Percentiles rank a stretch among this genome's conserved stretches.
These are phyloP conservation scores for Tetradesmus obliquus DNA, from an alignment of 139 green algal species.

Conservation along the genomic window DNA sequence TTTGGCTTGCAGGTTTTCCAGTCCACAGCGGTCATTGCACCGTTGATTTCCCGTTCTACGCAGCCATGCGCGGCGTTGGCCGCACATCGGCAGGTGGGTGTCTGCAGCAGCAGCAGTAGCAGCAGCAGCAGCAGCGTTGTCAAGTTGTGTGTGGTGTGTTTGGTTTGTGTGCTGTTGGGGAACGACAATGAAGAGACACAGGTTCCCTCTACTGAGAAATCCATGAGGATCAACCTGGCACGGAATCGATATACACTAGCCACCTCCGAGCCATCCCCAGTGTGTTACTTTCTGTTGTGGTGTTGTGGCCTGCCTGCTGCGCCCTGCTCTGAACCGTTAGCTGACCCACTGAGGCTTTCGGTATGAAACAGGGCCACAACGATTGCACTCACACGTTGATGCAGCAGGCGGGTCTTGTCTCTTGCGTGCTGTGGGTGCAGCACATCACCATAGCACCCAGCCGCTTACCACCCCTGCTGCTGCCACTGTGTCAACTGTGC, in stretches of 20 bases:
- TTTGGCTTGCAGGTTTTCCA: not conserved
- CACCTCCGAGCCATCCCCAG: slow-evolving; percentile 38
- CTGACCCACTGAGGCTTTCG: slow-evolving; percentile 20
- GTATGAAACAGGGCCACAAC: slow-evolving; percentile 39
- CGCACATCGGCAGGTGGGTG: not conserved
- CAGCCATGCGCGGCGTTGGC: not conserved
- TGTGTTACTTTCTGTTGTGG: not conserved
- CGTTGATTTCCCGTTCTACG: not conserved
- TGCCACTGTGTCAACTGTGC: not conserved
- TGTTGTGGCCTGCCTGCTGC: not conserved
- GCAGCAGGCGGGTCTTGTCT: not conserved
- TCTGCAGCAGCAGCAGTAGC: not conserved
- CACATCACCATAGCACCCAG: not conserved
- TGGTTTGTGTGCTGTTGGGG: not conserved
- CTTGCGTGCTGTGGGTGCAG: not conserved
- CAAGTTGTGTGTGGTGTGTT: not conserved
- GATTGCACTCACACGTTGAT: slow-evolving; percentile 26
- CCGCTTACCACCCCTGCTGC: not conserved
- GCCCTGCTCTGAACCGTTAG: slow-evolving; percentile 35
- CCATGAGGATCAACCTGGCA: slow-evolving; percentile 36
- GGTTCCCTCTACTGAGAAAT: slow-evolving; percentile 46
- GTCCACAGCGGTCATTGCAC: not conserved
- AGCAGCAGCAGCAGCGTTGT: not conserved
- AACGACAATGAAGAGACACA: slow-evolving; percentile 43
- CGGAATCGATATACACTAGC: slow-evolving; percentile 43